Evolutionary conservation across 2,329 filamentous ascomycete species (phyloP), one percentile per base, ranked within the genome.

Genomic region (Ophiocordyceps sinensis): DNA sequence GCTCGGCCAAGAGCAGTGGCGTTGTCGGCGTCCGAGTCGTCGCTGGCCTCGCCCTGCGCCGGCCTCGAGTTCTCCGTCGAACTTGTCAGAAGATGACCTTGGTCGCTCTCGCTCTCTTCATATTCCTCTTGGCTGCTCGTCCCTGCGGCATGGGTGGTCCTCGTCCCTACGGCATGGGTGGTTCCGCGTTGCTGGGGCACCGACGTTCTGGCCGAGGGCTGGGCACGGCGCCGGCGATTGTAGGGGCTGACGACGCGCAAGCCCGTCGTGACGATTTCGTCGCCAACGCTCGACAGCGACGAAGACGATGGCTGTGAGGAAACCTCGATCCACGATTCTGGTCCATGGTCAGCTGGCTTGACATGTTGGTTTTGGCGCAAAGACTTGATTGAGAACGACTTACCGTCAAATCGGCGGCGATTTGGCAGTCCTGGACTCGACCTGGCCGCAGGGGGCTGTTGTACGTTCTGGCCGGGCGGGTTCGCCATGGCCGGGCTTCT

Each of bases 301-400:
- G 89, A 94, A 2, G 89, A 94, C 0, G 89, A 95, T 8, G 89
- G 87, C 52, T 91, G 85, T 4, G 89, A 95, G 37, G 83, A 77
- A 45, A 98, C 79, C 60, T 98, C 89, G 51, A 96, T 78, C 91
- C 91, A 98, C 9, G 91, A 95, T 66, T 96, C 91, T 88, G 67
- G 49, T 43, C 38, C 29, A 36, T 29, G n/a, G 43, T 52, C 31
- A 49, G 50, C 36, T 41, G 26, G 32, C 26, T 38, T 38, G 23
- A 21, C 36, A 10, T 19, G 29, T 30, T 19, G 15, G 3, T 19
- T 19, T 19, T 19, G 36, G 38, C 21, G 36, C 28, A 34, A 41
- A 34, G 36, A 29, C 28, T 37, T 19, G 29, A 15, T 37, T 19
- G 29, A 15, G 37, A 37, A 28, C 52, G 19, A 4, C 57, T 36